A percentile compares a stretch with the other conserved stretches of the same genome.
Evolutionary conservation across 2,329 filamentous ascomycete species (phyloP).

Genomic region (Aspergillaceae sp.): DNA sequence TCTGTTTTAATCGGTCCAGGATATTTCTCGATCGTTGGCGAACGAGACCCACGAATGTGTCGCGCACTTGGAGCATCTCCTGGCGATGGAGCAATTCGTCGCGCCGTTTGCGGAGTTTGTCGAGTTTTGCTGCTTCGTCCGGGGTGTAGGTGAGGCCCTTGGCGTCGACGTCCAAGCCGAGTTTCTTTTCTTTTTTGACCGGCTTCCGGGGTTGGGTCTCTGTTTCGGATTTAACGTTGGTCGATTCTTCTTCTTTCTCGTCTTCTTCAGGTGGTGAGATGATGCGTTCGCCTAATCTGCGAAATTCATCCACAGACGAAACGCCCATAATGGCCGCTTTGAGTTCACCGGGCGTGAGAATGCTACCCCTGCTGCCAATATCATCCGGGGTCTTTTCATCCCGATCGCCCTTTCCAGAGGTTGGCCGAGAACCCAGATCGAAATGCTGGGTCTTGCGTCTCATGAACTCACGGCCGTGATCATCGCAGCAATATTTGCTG

Average conservation of each 20-base stretch:
- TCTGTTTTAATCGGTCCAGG: constrained; percentile 37
- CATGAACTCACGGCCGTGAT: constrained; percentile 41
- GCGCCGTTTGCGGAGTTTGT: constrained; percentile 27
- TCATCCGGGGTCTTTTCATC: constrained; percentile 22
- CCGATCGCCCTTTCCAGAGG: constrained; percentile 13
- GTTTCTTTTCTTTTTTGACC: constrained; percentile 13
- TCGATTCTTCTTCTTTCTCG: constrained; percentile 9
- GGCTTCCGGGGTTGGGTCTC: constrained; percentile 1
- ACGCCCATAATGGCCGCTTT: constrained; percentile 32
- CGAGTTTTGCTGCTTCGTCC: constrained; percentile 32
- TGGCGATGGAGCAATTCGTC: constrained; percentile 28
- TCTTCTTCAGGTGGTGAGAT: constrained; percentile 23
- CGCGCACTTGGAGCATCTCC: constrained; percentile 35
- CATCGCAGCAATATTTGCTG: constrained; percentile 45
- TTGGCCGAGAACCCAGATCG: constrained; percentile 13
- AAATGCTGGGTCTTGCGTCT: constrained; percentile 24
- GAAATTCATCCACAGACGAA: constrained; percentile 33
- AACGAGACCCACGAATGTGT: constrained; percentile 35
- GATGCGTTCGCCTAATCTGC: constrained; percentile 32
- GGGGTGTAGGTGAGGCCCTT: constrained; percentile 26
- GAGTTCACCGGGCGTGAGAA: constrained; percentile 34
- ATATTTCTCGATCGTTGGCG: constrained; percentile 35
- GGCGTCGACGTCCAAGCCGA: constrained; percentile 22
- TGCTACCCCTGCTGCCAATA: constrained; percentile 35
- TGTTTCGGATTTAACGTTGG: constrained; percentile 7